A percentile compares a stretch with the other conserved stretches of the same genome.
These are phyloP conservation scores for Sarocladiaceae sp. DNA, from an alignment of 2,329 filamentous ascomycete genomes.

Conservation along the genomic window DNA sequence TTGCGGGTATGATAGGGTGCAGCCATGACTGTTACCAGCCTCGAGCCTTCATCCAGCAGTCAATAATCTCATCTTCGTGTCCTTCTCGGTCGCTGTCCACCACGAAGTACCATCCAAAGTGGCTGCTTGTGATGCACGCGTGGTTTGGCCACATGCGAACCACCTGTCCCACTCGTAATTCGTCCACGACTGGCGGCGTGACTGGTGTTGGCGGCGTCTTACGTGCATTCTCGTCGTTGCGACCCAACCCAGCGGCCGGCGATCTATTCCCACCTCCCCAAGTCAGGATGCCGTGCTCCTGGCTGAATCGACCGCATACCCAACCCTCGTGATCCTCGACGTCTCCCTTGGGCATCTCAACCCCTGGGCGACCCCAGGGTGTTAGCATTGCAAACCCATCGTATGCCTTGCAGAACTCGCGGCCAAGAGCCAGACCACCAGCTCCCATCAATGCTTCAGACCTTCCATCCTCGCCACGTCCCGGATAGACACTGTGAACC, in stretches of 20 bases:
- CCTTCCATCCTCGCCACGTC: slow-evolving; percentile 39
- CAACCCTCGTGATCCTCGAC: slow-evolving; percentile 44
- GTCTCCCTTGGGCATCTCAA: slow-evolving; percentile 19
- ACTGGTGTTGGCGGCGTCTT: background rate
- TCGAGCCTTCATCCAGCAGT: slow-evolving; percentile 53
- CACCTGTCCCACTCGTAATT: slow-evolving; percentile 52
- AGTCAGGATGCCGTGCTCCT: slow-evolving; percentile 69
- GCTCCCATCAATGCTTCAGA: slow-evolving; percentile 64
- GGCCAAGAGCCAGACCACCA: slow-evolving; percentile 62
- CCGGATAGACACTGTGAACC: slow-evolving; percentile 61
- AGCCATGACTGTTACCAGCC: too few relatives aligned
- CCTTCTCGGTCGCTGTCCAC: slow-evolving; percentile 56
- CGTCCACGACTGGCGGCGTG: slow-evolving; percentile 1
- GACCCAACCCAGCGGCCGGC: background rate
- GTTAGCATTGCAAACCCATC: slow-evolving; percentile 64
- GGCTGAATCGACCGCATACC: slow-evolving; percentile 65
- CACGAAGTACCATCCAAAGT: slow-evolving; percentile 67
- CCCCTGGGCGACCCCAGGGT: slow-evolving; percentile 41
- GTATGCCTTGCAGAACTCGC: slow-evolving; percentile 70
- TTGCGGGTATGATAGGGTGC: too few relatives aligned
- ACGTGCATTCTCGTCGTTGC: background rate
- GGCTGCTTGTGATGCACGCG: slow-evolving; percentile 67
- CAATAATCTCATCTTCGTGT: slow-evolving; percentile 56
- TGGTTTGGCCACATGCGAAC: slow-evolving; percentile 74
- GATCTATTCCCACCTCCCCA: slow-evolving; percentile 35